These are phyloP conservation scores for Hyaloscypha finlandica DNA, from an alignment of 495 filamentous ascomycete species.

Conservation along the genomic window DNA sequence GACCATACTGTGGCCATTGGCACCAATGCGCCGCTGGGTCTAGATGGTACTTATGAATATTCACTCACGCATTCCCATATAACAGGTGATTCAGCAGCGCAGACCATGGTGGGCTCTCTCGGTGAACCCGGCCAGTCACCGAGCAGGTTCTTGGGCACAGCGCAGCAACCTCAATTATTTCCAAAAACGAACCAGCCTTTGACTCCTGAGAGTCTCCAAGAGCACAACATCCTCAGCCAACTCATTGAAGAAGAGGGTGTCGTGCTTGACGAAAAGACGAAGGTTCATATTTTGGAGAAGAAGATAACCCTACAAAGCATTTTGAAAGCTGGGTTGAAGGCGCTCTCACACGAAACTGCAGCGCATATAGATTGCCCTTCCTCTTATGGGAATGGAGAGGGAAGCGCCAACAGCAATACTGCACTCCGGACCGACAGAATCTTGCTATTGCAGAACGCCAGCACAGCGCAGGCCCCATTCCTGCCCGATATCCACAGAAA, in stretches of 20 bases:
- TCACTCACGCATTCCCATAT: background rate
- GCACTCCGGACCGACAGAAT: slow-evolving; percentile 14
- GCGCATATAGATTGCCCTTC: background rate
- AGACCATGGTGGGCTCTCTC: background rate
- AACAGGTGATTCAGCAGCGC: background rate
- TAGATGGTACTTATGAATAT: background rate
- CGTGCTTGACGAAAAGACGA: background rate
- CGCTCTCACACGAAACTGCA: background rate
- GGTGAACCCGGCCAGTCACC: background rate
- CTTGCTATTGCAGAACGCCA: background rate
- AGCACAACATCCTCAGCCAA: background rate
- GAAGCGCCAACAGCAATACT: background rate
- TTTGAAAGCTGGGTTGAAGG: slow-evolving; percentile 7
- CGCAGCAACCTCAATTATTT: background rate
- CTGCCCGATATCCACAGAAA: slow-evolving; percentile 11
- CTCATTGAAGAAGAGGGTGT: slow-evolving; percentile 3
- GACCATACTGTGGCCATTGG: background rate
- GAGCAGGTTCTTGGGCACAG: background rate
- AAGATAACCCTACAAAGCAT: slow-evolving; percentile 6
- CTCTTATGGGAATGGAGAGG: background rate
- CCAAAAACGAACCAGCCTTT: background rate
- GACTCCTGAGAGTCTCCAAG: background rate
- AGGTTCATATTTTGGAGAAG: background rate
- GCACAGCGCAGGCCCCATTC: background rate
- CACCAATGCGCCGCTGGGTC: background rate